Base-by-base conservation (phyloP, 2,329 filamentous ascomycete species). In the Stachybotrys chlorohalonatus region DNA sequence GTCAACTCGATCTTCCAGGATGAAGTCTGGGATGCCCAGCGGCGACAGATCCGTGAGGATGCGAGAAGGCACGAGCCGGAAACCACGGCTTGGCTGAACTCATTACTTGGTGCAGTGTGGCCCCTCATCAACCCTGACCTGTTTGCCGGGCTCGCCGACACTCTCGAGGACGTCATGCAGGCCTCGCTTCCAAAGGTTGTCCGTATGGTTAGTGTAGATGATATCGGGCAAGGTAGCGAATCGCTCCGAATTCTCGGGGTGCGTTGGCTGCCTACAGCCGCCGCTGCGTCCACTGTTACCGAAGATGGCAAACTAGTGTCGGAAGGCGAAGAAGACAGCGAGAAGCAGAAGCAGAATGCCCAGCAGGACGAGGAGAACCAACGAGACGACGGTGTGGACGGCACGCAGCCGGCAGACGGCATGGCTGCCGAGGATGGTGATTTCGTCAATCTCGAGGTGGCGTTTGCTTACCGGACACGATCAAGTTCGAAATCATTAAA, bases 121-220 rank as follows among this genome's bases (percentile, higher is more conserved):
- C 85, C 86, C 0, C 74, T 91, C 32, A 78, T 90, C 63, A 90
- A 90, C 63, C 87, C 87, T 0, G 87, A 90, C 61, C 75, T 91
- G 1, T 90, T 90, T 61, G 77, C 80, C 1, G 83, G 81, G 39
- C 67, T 90, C 2, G 79, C 83, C 0, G 87, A 90, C 62, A 87
- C 82, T 31, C 77, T 91, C 5, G 87, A 90, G 68, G 87, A 90
- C 65, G 84, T 90, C 51, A 90, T 90, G 87, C 87, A 90, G 70
- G 86, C 87, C 2, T 87, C 84, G 8, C 70, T 90, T 16, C 86
- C 87, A 0, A 83, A 79, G 55, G 68, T 87, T 42, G 77, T 90
- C 36, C 81, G 86, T 51, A 89, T 89, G 86, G 84, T 90, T 48
- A 85, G 84, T 53, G 82, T 90, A 7, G 86, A 90, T 51, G 87